phyloP scores from a whole-genome alignment of 148 eudicot genomes.

The Fagopyrum homotropicum region DNA sequence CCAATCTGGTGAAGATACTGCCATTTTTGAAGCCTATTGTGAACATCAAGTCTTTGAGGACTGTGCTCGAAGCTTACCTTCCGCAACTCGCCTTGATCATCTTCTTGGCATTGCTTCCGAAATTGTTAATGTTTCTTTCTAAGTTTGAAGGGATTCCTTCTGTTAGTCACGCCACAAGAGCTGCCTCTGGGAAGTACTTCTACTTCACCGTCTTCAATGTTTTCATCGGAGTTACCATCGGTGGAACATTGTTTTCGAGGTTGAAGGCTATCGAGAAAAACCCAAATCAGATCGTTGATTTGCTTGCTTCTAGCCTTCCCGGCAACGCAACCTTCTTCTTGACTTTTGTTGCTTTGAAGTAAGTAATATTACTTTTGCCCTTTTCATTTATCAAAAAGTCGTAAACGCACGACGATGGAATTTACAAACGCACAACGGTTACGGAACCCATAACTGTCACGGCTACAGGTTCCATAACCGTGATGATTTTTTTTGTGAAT shows the following conservation, averaged over 20 bases:
- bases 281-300: constrained; percentile 16
- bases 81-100: constrained; percentile 78
- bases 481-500: too few species aligned
- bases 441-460: too few species aligned
- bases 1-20: constrained; percentile 49
- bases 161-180: constrained; percentile 66
- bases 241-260: constrained; percentile 50
- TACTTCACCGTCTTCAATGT: constrained; percentile 79
- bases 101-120: constrained; percentile 78
- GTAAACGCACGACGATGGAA: too few species aligned
- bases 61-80: constrained; percentile 73
- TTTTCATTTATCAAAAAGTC: neutral
- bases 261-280: constrained; percentile 37
- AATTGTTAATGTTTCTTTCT: constrained; percentile 65
- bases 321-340: constrained; percentile 82
- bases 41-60: constrained; percentile 28
- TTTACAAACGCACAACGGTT: too few species aligned
- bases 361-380: constrained; percentile 24
- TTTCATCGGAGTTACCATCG: constrained; percentile 76
- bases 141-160: constrained; percentile 80
- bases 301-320: constrained; percentile 63
- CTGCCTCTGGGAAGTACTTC: constrained; percentile 88
- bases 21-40: constrained; percentile 68
- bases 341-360: constrained; percentile 89
- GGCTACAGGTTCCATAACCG: too few species aligned